Evolutionary conservation across 257 asterid species (phyloP).

Genomic region (Paulownia fortunei): DNA sequence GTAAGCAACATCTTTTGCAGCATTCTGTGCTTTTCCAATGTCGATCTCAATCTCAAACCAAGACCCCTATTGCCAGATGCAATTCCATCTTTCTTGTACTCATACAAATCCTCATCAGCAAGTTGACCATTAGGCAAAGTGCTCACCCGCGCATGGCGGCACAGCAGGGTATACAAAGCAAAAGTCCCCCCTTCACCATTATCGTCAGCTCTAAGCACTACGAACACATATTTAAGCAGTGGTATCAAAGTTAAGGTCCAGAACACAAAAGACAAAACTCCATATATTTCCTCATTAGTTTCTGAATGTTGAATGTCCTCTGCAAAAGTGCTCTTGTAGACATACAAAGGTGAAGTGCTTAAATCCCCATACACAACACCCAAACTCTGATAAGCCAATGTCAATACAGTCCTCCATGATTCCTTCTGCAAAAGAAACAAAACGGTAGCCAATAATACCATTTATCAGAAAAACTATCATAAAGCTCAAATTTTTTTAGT

Average conservation of each 20-base stretch:
- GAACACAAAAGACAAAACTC: slow-evolving; percentile 84
- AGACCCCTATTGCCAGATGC: slow-evolving; percentile 46
- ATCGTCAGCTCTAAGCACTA: slow-evolving; percentile 90
- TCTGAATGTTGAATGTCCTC: slow-evolving; percentile 96
- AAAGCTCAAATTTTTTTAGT: background rate
- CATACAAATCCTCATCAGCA: slow-evolving; percentile 90
- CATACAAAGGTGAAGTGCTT: slow-evolving; percentile 93
- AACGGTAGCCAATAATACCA: background rate
- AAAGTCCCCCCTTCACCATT: slow-evolving; percentile 99
- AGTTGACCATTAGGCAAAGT: slow-evolving; percentile 88
- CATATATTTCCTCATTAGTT: slow-evolving; percentile 85
- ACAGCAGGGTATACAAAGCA: slow-evolving; percentile 80
- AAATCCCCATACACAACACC: slow-evolving; percentile 99
- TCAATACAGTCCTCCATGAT: slow-evolving; percentile 86
- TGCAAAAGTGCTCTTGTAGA: slow-evolving; percentile 95
- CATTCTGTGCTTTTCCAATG: slow-evolving; percentile 70
- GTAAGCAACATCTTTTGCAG: slow-evolving; percentile 71
- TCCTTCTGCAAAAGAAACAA: slow-evolving; percentile 57
- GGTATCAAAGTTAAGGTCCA: slow-evolving; percentile 96
- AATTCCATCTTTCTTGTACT: slow-evolving; percentile 72
- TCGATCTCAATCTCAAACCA: slow-evolving; percentile 72
- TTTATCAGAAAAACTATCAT: background rate
- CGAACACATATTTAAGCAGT: slow-evolving; percentile 79
- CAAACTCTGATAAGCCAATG: slow-evolving; percentile 89
- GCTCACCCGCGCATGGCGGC: slow-evolving; percentile 89